A percentile compares a stretch with the other conserved stretches of the same genome.
Evolutionary conservation across 345 rosid genomes (phyloP).

Genomic region (Populus davidiana): DNA sequence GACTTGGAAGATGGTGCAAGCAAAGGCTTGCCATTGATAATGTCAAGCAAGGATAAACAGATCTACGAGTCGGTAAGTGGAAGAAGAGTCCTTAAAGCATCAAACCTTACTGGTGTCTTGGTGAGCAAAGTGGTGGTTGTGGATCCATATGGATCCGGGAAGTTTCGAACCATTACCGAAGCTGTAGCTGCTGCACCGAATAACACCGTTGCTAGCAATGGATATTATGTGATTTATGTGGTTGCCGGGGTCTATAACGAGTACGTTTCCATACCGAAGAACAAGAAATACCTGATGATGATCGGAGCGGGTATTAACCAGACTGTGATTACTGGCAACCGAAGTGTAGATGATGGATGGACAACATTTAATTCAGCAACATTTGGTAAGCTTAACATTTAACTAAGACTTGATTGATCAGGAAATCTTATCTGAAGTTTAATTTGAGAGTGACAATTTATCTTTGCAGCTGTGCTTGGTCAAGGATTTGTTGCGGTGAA

Average conservation of each 20-base stretch:
- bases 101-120: not conserved
- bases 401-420: too few species aligned
- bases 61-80: slow-evolving; percentile 6
- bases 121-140: slow-evolving; percentile 35
- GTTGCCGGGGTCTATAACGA: slow-evolving; percentile 45
- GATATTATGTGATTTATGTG: slow-evolving; percentile 46
- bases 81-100: slow-evolving; percentile 2
- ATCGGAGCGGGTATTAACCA: slow-evolving; percentile 48
- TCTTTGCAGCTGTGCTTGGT: slow-evolving; percentile 35
- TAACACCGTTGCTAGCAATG: slow-evolving; percentile 13
- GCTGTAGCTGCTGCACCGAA: slow-evolving; percentile 52
- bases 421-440: too few species aligned
- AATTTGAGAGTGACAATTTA: too few species aligned
- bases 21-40: not conserved
- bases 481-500: slow-evolving; percentile 47
- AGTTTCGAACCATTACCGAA: slow-evolving; percentile 40
- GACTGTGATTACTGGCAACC: slow-evolving; percentile 55
- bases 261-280: slow-evolving; percentile 41
- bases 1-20: not conserved
- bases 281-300: slow-evolving; percentile 46
- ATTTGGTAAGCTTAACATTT: slow-evolving; percentile 32
- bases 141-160: slow-evolving; percentile 33
- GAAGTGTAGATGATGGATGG: slow-evolving; percentile 41
- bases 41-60: not conserved
- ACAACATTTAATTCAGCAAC: slow-evolving; percentile 59